These are phyloP conservation scores for Trametes hirsuta DNA, from an alignment of 1,284 basidiomycete species.

Conservation along the genomic window DNA sequence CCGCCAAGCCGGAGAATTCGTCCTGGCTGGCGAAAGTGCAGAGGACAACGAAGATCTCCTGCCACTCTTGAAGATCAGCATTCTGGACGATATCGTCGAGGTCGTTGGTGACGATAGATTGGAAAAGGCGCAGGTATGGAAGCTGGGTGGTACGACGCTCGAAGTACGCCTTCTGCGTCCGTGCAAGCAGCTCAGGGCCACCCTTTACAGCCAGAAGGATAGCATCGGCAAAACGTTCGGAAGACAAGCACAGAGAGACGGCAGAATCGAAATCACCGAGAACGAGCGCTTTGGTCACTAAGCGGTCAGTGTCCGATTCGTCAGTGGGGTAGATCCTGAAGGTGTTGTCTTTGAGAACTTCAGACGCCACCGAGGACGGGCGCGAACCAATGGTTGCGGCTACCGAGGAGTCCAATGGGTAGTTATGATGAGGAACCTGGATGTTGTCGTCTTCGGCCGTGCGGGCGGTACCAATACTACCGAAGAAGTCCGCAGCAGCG, in stretches of 20 bases:
- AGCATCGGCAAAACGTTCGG: constrained; percentile 92
- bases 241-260: constrained; percentile 89
- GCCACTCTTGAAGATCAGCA: constrained; percentile 94
- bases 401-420: constrained; percentile 83
- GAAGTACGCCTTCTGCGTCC: constrained; percentile 95
- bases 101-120: constrained; percentile 93
- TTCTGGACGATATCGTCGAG: constrained; percentile 94
- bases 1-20: constrained; percentile 86
- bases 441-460: constrained; percentile 63
- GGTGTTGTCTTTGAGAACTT: constrained; percentile 72
- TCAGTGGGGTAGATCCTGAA: constrained; percentile 93
- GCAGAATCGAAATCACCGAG: constrained; percentile 94
- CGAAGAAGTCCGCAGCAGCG: constrained; percentile 89
- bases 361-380: constrained; percentile 83
- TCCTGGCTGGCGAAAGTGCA: constrained; percentile 92
- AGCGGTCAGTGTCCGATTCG: constrained; percentile 85
- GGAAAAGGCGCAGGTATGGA: constrained; percentile 94
- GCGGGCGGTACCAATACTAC: constrained; percentile 66
- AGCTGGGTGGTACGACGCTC: constrained; percentile 75
- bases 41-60: constrained; percentile 95
- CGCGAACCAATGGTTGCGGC: constrained; percentile 90
- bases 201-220: constrained; percentile 93
- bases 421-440: constrained; percentile 77
- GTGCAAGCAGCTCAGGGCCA: constrained; percentile 85
- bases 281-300: constrained; percentile 93